A percentile compares a stretch with the other conserved stretches of the same genome.
Evolutionary conservation across 306 rosid genomes (phyloP).

Genomic region (Rubus idaeus): DNA sequence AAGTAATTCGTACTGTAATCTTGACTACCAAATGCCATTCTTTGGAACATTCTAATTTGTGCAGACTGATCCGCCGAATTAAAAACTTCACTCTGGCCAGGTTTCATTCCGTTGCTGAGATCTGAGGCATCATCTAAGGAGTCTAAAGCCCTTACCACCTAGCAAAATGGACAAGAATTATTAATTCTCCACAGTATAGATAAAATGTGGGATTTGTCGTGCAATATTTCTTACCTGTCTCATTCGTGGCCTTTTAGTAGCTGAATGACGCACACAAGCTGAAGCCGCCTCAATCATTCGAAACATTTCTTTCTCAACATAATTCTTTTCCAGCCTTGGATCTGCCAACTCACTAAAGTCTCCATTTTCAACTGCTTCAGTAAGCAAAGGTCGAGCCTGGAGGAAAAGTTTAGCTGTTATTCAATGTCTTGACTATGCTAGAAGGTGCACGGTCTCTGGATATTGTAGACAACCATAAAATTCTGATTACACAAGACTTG

Average conservation of each 20-base stretch:
- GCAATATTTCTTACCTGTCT: conserved; percentile 56
- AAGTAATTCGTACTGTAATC: conserved; percentile 56
- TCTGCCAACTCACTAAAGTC: conserved; percentile 66
- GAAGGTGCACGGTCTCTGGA: neutral
- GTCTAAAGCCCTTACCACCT: conserved; percentile 95
- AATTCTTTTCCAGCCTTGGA: conserved; percentile 66
- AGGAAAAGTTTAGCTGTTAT: conserved; percentile 24
- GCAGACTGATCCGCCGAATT: conserved; percentile 73
- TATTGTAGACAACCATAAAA: neutral
- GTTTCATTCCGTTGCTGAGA: conserved; percentile 85
- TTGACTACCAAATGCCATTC: conserved; percentile 89
- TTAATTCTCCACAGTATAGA: conserved; percentile 11
- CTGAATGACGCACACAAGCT: conserved; percentile 88
- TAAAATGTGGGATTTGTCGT: neutral
- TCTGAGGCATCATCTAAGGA: conserved; percentile 66
- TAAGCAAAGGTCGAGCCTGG: conserved; percentile 84
- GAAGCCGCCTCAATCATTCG: conserved; percentile 94
- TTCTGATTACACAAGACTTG: neutral
- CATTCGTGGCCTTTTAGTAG: conserved; percentile 80
- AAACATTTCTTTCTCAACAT: conserved; percentile 60
- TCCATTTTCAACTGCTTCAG: conserved; percentile 57
- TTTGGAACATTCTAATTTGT: conserved; percentile 77
- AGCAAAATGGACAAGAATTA: neutral
- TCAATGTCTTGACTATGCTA: neutral
- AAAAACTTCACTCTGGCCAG: conserved; percentile 77